phyloP scores from a whole-genome alignment of 257 asterid genomes.

The Gentiana dahurica region DNA sequence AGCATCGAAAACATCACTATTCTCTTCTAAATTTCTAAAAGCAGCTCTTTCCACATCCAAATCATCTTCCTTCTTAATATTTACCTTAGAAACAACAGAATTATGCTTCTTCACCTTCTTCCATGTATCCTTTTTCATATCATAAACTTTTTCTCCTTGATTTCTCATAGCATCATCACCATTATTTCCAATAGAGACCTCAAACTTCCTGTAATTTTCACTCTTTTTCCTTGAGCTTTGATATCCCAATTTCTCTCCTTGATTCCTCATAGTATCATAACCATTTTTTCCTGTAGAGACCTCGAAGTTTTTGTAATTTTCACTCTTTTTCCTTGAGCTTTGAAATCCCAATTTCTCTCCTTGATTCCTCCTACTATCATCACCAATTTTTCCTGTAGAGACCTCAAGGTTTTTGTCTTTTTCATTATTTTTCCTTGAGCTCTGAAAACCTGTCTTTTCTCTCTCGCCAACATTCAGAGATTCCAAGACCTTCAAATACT shows the following conservation, averaged over 20 bases:
- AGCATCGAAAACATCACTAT: slow-evolving; percentile 26
- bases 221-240: slow-evolving; percentile 7
- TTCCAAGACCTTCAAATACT: slow-evolving; percentile 80
- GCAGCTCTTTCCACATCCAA: slow-evolving; percentile 58
- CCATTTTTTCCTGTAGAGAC: too few species aligned
- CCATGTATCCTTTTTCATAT: slow-evolving; percentile 7
- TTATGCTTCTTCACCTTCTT: slow-evolving; percentile 11
- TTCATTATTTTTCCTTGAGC: slow-evolving; percentile 4
- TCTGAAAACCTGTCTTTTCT: slow-evolving; percentile 12
- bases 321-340: too few species aligned
- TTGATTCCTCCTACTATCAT: slow-evolving; percentile 1
- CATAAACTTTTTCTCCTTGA: slow-evolving; percentile 16
- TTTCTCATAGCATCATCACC: neutral
- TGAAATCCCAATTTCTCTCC: slow-evolving; percentile 1
- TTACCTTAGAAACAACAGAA: slow-evolving; percentile 6
- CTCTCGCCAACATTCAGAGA: slow-evolving; percentile 27
- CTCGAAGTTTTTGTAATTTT: too few species aligned
- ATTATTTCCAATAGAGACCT: slow-evolving; percentile 2
- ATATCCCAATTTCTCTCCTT: slow-evolving; percentile 1
- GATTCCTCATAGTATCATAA: too few species aligned
- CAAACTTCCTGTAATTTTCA: slow-evolving; percentile 1
- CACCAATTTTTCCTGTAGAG: neutral
- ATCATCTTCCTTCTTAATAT: slow-evolving; percentile 3
- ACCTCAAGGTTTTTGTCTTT: slow-evolving; percentile 1
- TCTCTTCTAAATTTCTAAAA: slow-evolving; percentile 44